Base-by-base conservation (phyloP, 345 rosid genomes). In the Microthlaspi erraticum region DNA sequence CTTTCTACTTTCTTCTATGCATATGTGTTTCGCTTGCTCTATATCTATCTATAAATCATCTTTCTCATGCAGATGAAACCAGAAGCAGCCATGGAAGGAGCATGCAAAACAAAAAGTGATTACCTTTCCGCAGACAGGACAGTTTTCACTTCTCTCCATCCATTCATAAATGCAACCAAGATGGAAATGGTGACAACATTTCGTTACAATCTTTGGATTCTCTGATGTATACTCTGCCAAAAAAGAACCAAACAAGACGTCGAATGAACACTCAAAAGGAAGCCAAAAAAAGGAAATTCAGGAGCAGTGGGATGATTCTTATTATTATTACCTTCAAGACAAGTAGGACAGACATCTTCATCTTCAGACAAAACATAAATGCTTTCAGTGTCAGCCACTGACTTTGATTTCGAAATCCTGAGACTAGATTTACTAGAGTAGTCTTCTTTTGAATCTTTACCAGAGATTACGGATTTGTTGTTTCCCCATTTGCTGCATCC, bases 111-210 rank as follows among this genome's bases (percentile, higher is more conserved):
- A 12, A 46, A 12, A 62, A 71, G 49, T 46, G 34, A 67, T 59
- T 82, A 94, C 99, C 99, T 88, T 89, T 76, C 99, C 96, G 72
- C 99, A 94, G 70, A 94, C 95, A 18, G 99, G 97, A 77, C 99
- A 94, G 80, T 73, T 83, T 37, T 94, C 97, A 81, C 97, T 94
- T 88, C 97, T 91, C 83, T 94, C 99, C 97, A 86, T 94, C 99
- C 99, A 94, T 79, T 91, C 99, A 64, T 91, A 94, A 77, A 94
- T 94, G 85, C 99, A 94, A 80, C 97, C 83, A 58, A 94, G 99
- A 72, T 94, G 99, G 82, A 86, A 94, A 87, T 91, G 96, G 80
- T 94, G 99, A 71, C 78, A 89, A 42, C 99, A 94, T 70, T 89
- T 86, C 43, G 97, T 89, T 74, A 86, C 69, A 79, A 94, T 94